Evolutionary conservation across 2,329 filamentous ascomycete species (phyloP), one percentile per base, ranked within the genome.

Genomic region (Lachnellula arida): DNA sequence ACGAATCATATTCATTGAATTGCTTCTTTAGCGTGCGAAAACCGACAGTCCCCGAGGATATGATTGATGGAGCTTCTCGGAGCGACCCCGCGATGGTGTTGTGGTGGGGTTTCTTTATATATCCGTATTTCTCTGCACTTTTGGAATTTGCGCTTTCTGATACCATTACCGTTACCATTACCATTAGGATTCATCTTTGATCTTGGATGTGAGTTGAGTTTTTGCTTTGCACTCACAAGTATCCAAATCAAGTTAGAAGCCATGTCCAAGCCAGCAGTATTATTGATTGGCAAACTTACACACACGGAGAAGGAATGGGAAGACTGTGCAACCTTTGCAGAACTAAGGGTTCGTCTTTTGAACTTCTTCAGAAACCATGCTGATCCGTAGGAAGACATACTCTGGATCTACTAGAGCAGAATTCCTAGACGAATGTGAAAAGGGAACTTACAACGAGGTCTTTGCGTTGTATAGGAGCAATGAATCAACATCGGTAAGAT

Each of bases 401-500:
- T 49, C 51, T 37, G 64, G 87, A 11, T 84, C 74, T 23, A 81
- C 78, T 69, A 82, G 88, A 54, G 67, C 71, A 23, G 82, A 82
- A 17, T 92, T 94, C 71, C 71, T 93, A 52, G 68, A 81, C 48
- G 86, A 91, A 73, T 85, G 82, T 68, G 72, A 74, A 43, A 78
- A 80, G 34, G 87, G 87, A 22, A 76, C 77, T 40, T 75, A 90
- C 19, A 80, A 89, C 60, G 85, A 81, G 62, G 80, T 85, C 32
- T 68, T 80, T 17, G 85, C 81, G 42, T 78, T 81, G 25, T 93
- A 88, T 73, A 82, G 89, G 54, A 92, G 87, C 19, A 89, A 91
- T 65, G 74, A 73, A 51, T 89, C 85, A n/a, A 74, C 80, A 48
- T 67, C 65, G 11, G 75, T 85, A 58, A 43, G 17, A 5, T n/a